Evolutionary conservation across 164 flowering plant species (phyloP).

Genomic region (Piper longum): DNA sequence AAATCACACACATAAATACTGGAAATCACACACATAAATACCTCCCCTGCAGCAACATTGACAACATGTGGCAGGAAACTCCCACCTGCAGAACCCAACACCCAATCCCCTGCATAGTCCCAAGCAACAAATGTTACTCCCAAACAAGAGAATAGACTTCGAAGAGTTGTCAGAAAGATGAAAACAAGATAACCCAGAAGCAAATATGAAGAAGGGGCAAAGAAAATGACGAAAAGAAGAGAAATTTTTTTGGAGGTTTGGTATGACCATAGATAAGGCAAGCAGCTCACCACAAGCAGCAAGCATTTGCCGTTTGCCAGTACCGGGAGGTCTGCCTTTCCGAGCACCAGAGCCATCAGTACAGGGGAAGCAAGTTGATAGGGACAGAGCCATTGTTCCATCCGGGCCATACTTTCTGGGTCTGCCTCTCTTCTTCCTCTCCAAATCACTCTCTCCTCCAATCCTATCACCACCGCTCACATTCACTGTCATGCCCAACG

Average conservation of each 20-base stretch:
- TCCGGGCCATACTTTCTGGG: conserved; percentile 79
- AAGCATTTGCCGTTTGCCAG: conserved; percentile 49
- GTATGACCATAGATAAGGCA: not conserved
- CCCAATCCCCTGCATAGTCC: conserved; percentile 46
- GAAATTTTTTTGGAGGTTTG: not conserved
- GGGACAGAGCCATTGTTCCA: conserved; percentile 25
- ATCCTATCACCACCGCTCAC: conserved; percentile 17
- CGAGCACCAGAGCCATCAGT: conserved; percentile 23
- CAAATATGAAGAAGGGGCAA: too few species aligned
- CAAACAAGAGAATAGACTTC: not conserved
- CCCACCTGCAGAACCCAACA: conserved; percentile 50
- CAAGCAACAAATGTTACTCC: not conserved
- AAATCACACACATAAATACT: conserved; percentile 17
- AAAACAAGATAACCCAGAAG: not conserved
- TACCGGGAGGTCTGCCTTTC: conserved; percentile 54
- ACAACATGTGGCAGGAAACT: conserved; percentile 77
- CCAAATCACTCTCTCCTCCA: conserved; percentile 11
- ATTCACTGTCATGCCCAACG: conserved; percentile 13
- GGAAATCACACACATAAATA: conserved; percentile 7
- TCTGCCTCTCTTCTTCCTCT: conserved; percentile 64
- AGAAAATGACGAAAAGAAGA: not conserved
- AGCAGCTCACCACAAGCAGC: conserved; percentile 49
- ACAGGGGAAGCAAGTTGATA: conserved; percentile 20
- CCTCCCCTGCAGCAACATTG: conserved; percentile 76
- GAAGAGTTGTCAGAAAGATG: not conserved